phyloP scores from a whole-genome alignment of 805 yeast genomes.

The Pichia scutulata region DNA sequence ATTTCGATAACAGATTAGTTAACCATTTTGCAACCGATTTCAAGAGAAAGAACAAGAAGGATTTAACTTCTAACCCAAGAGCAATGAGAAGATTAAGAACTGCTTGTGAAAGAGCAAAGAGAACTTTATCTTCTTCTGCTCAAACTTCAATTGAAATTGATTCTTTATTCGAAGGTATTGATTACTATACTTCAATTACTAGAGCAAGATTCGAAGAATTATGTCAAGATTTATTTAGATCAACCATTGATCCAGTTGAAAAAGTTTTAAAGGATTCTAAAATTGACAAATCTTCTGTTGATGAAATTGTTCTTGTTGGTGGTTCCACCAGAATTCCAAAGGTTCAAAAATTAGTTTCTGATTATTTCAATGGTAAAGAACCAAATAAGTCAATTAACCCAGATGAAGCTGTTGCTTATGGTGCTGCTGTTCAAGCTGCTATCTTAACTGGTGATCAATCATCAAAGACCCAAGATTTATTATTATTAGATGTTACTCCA shows the following conservation, averaged over 20 bases:
- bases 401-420: slow-evolving; percentile 98
- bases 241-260: slow-evolving; percentile 92
- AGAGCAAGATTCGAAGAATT: slow-evolving; percentile 97
- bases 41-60: slow-evolving; percentile 98
- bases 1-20: slow-evolving; percentile 72
- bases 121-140: slow-evolving; percentile 93
- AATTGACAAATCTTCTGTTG: slow-evolving; percentile 81
- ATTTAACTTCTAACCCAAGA: slow-evolving; percentile 87
- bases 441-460: slow-evolving; percentile 94
- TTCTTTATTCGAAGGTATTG: slow-evolving; percentile 90
- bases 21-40: slow-evolving; percentile 90
- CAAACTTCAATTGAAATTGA: slow-evolving; percentile 94
- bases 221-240: slow-evolving; percentile 89
- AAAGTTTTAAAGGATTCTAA: slow-evolving; percentile 86
- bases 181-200: slow-evolving; percentile 92
- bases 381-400: slow-evolving; percentile 96
- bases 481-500: slow-evolving; percentile 95
- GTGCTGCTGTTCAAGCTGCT: slow-evolving; percentile 99
- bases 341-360: slow-evolving; percentile 90
- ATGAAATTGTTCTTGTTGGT: slow-evolving; percentile 94
- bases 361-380: slow-evolving; percentile 95
- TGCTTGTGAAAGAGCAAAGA: slow-evolving; percentile 98
- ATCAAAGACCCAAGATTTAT: slow-evolving; percentile 90
- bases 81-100: slow-evolving; percentile 98
- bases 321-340: slow-evolving; percentile 98